phyloP scores from a whole-genome alignment of 495 filamentous ascomycete genomes.

The Aspergillus asperescens region DNA sequence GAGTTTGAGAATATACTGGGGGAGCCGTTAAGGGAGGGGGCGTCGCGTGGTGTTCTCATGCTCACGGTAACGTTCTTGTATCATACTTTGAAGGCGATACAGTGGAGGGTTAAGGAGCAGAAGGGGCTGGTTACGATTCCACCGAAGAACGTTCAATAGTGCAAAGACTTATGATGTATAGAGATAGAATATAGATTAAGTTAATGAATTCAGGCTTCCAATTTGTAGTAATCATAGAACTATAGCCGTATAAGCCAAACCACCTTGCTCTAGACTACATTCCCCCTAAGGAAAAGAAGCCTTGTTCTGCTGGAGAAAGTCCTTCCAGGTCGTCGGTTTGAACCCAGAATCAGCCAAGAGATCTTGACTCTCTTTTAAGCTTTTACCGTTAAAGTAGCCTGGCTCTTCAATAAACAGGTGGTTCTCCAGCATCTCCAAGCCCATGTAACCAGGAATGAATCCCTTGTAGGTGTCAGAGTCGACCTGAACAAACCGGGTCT shows the following conservation, averaged over 20 bases:
- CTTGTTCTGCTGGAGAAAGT: slow-evolving; percentile 13
- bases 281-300: slow-evolving; percentile 3
- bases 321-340: slow-evolving; percentile 14
- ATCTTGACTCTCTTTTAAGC: slow-evolving; percentile 4
- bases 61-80: slow-evolving; percentile 7
- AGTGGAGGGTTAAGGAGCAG: slow-evolving; percentile 8
- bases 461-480: slow-evolving; percentile 43
- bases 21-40: slow-evolving; percentile 9
- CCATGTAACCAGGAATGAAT: slow-evolving; percentile 34
- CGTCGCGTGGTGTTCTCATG: slow-evolving; percentile 1
- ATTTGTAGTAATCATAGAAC: too few relatives aligned
- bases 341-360: slow-evolving; percentile 8
- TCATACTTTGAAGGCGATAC: slow-evolving; percentile 8
- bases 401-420: slow-evolving; percentile 44
- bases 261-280: background rate
- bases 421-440: slow-evolving; percentile 52
- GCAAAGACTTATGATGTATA: too few relatives aligned
- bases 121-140: background rate
- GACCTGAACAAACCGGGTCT: slow-evolving; percentile 27
- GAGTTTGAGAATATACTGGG: slow-evolving; percentile 13
- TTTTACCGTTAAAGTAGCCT: slow-evolving; percentile 45
- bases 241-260: background rate
- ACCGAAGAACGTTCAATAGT: background rate
- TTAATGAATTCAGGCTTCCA: too few relatives aligned
- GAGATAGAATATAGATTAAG: too few relatives aligned